phyloP scores from a whole-genome alignment of 2,329 filamentous ascomycete genomes.

The Rutstroemia sp. region DNA sequence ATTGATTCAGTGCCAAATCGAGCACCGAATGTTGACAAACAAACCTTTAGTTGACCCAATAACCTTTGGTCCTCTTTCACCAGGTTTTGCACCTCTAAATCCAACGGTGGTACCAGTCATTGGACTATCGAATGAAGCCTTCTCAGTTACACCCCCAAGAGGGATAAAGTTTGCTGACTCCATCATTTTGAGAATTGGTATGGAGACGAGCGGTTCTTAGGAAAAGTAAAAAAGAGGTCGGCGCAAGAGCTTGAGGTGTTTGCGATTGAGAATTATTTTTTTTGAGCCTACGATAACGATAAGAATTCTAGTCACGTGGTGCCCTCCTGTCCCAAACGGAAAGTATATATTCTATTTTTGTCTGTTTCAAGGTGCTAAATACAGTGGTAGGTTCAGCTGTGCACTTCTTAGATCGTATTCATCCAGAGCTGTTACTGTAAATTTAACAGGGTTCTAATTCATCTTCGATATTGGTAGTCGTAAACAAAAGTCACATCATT shows the following conservation, averaged over 20 bases:
- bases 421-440: too few relatives aligned
- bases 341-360: not conserved
- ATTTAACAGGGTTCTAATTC: not conserved
- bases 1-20: not conserved
- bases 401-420: too few relatives aligned
- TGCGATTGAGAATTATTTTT: constrained; percentile 1
- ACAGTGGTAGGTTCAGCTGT: too few relatives aligned
- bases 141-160: constrained; percentile 1
- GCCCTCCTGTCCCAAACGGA: not conserved
- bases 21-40: not conserved
- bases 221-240: not conserved
- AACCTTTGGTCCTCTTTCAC: not conserved
- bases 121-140: constrained; percentile 1
- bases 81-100: not conserved
- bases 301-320: not conserved
- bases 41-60: constrained; percentile 11
- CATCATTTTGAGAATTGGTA: constrained; percentile 3
- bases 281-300: constrained; percentile 4
- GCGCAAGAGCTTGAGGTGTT: not conserved
- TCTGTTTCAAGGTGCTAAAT: too few relatives aligned
- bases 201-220: too few relatives aligned
- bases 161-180: constrained; percentile 13
- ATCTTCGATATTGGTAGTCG: not conserved
- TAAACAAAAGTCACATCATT: too few relatives aligned
- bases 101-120: constrained; percentile 1